phyloP scores from a whole-genome alignment of 495 filamentous ascomycete genomes.

The Xylaria nigripes region DNA sequence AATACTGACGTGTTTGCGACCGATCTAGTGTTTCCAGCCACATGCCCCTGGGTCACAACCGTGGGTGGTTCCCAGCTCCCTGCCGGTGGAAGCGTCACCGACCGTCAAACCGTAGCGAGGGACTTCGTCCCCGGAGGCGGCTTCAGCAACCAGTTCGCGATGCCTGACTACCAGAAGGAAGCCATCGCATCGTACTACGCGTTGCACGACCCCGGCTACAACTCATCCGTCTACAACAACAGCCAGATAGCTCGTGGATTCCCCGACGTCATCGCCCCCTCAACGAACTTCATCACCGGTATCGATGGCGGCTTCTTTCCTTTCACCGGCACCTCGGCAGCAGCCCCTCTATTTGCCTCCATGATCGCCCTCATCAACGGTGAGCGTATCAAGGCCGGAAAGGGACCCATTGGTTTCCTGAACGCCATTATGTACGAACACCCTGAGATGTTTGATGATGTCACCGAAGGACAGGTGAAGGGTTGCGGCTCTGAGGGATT shows the following conservation, averaged over 20 bases:
- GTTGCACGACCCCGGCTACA: constrained; percentile 28
- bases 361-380: constrained; percentile 42
- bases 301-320: constrained; percentile 15
- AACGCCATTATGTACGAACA: constrained; percentile 45
- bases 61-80: constrained; percentile 38
- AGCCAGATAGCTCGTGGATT: constrained; percentile 22
- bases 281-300: constrained; percentile 20
- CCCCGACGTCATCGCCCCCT: constrained; percentile 29
- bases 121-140: constrained; percentile 39
- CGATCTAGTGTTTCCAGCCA: constrained; percentile 20
- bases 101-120: constrained; percentile 27
- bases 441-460: constrained; percentile 41
- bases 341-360: constrained; percentile 29
- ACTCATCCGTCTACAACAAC: constrained; percentile 15
- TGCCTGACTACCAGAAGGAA: constrained; percentile 30
- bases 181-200: constrained; percentile 18
- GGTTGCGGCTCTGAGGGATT: constrained; percentile 47
- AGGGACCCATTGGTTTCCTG: constrained; percentile 43
- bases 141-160: constrained; percentile 38
- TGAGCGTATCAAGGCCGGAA: constrained; percentile 38
- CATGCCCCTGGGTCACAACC: constrained; percentile 39
- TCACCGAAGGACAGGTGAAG: constrained; percentile 38
- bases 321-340: constrained; percentile 34
- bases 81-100: constrained; percentile 19
- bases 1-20: not conserved